Base-by-base conservation (phyloP, 176 grass and related monocot species). In the Oryza rufipogon region DNA sequence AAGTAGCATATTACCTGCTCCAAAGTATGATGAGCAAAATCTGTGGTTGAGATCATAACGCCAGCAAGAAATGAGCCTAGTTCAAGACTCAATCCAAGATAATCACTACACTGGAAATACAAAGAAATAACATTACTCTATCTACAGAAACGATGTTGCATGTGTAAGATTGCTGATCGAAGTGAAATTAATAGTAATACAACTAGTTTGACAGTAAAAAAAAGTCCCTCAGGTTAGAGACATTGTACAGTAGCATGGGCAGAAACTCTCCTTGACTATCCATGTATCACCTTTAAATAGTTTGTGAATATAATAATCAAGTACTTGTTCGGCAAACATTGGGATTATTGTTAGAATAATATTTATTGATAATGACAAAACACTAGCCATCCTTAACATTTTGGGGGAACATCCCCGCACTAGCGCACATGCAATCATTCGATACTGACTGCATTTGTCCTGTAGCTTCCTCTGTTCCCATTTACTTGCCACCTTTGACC, bases 1-100 rank as follows among this genome's bases (percentile, higher is more conserved):
- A 89, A 75, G 63, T 39, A 90, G 60, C 81, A 93, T 70, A 87
- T 23, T 49, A 99, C 93, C 91, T 99, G 97, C 80, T 99, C 97
- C 83, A 89, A 36, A 77, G 97, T 99, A 92, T 96, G 97, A 45
- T 99, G 97, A 73, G 93, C 91, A 82, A 96, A 99, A 78, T 99
- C 97, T 14, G 97, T 99, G 67, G 93, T 99, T 54, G 97, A 94
- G 87, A 99, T 88, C 97, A 99, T 94, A 76, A 94, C 97, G 0
- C 97, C 97, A 82, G 97, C 97, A 91, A 99, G 84, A 86, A 99
- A 99, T 89, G 97, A 99, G 26, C 97, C 97, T 78, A 99, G 67
- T 87, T 99, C 97, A 87, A 99, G 91, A 89, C 97, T 99, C 70
- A 99, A 86, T 69, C 97, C 97, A 89, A 92, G 87, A 68, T 87